phyloP scores from a whole-genome alignment of 2,329 filamentous ascomycete species.

The Phaeosphaeriaceae sp. region DNA sequence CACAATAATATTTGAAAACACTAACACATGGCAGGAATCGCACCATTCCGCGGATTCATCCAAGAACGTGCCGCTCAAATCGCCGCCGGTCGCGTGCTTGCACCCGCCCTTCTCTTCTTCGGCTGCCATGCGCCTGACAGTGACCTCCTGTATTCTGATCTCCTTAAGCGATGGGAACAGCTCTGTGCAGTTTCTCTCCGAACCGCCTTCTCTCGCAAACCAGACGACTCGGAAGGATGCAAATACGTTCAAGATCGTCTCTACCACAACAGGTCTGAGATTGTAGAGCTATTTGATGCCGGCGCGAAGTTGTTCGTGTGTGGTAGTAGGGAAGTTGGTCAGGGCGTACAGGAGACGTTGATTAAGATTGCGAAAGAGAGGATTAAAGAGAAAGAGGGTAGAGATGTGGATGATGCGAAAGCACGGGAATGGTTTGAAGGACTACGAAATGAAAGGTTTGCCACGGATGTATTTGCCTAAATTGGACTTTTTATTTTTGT shows the following conservation, averaged over 20 bases:
- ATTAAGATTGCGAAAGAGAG: slow-evolving; percentile 53
- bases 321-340: slow-evolving; percentile 59
- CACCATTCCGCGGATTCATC: slow-evolving; percentile 53
- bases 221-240: slow-evolving; percentile 54
- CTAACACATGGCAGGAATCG: slow-evolving; percentile 44
- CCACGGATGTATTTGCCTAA: slow-evolving; percentile 54
- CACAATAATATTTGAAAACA: too few species aligned
- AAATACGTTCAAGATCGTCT: slow-evolving; percentile 62
- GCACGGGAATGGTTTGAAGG: slow-evolving; percentile 55
- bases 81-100: slow-evolving; percentile 59
- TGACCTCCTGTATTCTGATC: slow-evolving; percentile 67
- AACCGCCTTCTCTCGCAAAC: slow-evolving; percentile 63
- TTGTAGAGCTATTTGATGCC: slow-evolving; percentile 53
- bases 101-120: slow-evolving; percentile 68
- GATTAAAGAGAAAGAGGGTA: slow-evolving; percentile 47
- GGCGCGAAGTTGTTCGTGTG: slow-evolving; percentile 69
- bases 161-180: slow-evolving; percentile 65
- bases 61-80: slow-evolving; percentile 51
- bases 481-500: too few species aligned
- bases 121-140: slow-evolving; percentile 63
- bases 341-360: slow-evolving; percentile 51
- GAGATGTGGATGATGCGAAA: slow-evolving; percentile 47
- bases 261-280: slow-evolving; percentile 54
- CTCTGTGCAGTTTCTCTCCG: slow-evolving; percentile 67
- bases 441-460: slow-evolving; percentile 55